Base-by-base conservation (phyloP, 352 stramenopile genomes). In the Saprolegnia diclina region DNA sequence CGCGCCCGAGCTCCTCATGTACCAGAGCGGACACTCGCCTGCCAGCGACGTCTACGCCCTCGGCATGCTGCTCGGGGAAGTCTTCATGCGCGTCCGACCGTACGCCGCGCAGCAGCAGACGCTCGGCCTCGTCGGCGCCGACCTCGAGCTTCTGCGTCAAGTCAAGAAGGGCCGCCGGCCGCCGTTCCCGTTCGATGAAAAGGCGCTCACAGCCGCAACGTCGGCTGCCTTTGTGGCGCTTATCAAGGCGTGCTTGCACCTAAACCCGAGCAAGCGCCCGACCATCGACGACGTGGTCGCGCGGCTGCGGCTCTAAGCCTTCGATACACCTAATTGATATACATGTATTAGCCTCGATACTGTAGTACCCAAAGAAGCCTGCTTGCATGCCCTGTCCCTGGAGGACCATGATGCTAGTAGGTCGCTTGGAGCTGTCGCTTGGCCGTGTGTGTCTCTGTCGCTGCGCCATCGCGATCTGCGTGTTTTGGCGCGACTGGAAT, bases 41-140 rank as follows among this genome's bases (percentile, higher is more conserved):
- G 52, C 52, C 24, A 59, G 52, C 50, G 18, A 62, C 37, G 48
- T 69, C 18, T 69, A 50, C 22, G 7, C 22, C 21, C 35, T 69
- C 21, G 63, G 63, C 11, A 22, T 69, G 9, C 14, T 69, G 1
- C 26, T 69, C 11, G 63, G 63, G 5, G 45, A 69, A 69, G 52
- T 69, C 37, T 69, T 59, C 40, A 35, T 29, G 35, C 44, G 63
- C 11, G 13, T 10, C 22, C 63, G 19, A 7, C 35, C 19, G 29
- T 61, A 45, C 38, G 37, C 45, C 1, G n/a, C 53, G 32, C 63
- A 62, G 22, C 7, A 45, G 5, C 45, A 62, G 10, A 24, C n/a
- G 0, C 44, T 42, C 14, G 63, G 63, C 1, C n/a, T 37, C 38
- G 35, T 69, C 5, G 63, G 45, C 5, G 63, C 44, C 10, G 63